Conservation (phyloP, 768 basidiomycete genomes). For the Leccinellum albellum region DNA sequence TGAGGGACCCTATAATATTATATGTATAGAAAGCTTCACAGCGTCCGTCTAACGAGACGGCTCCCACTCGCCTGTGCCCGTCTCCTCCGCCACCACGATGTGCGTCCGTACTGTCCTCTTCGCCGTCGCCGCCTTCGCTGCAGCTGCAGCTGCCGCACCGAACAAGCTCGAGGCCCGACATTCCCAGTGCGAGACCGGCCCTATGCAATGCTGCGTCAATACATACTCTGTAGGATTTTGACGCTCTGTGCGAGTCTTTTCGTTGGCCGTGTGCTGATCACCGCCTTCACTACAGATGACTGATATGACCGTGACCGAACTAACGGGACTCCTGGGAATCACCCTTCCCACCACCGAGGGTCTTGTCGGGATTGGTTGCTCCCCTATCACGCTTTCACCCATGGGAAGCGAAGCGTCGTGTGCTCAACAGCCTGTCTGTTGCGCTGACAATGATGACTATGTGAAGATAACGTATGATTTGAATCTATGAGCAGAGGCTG, state of each 20-base stretch:
- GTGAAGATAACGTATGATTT: background rate
- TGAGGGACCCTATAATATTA: background rate
- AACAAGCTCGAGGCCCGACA: background rate
- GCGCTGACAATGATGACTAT: constrained; percentile 4
- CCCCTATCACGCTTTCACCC: background rate
- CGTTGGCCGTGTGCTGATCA: background rate
- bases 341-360: background rate
- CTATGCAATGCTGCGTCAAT: constrained; percentile 7
- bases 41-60: background rate
- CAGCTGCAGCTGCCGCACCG: constrained; percentile 7
- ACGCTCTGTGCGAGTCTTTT: too few species aligned
- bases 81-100: constrained; percentile 1
- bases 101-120: constrained; percentile 4
- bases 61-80: background rate
- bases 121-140: constrained; percentile 9
- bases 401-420: constrained; percentile 3
- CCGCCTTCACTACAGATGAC: background rate
- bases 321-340: constrained; percentile 1
- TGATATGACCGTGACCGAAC: background rate
- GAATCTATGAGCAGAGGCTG: background rate
- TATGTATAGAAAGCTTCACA: constrained; percentile 13
- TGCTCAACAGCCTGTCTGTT: constrained; percentile 16
- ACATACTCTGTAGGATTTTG: background rate
- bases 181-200: constrained; percentile 11
- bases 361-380: constrained; percentile 8